Conservation (phyloP, 176 grass and related monocot genomes). For the Aegilops longissima region DNA sequence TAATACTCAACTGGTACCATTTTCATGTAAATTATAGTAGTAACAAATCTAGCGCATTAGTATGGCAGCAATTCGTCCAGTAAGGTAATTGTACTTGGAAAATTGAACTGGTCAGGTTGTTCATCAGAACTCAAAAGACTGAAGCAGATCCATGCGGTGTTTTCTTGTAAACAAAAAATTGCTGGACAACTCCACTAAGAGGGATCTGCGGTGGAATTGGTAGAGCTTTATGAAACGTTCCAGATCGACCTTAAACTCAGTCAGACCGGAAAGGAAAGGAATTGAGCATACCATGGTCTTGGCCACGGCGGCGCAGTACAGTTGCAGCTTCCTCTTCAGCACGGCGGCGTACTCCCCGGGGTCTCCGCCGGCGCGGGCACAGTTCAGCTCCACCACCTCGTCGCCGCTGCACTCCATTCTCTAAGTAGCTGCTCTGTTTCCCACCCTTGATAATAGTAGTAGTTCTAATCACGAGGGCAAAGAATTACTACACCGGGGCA, state of each 20-base stretch:
- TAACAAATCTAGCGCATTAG: background rate
- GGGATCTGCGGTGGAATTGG: background rate
- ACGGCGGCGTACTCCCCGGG: slow-evolving; percentile 44
- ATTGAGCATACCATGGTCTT: slow-evolving; percentile 56
- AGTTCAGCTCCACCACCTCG: slow-evolving; percentile 43
- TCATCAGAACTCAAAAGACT: background rate
- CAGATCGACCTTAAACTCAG: background rate
- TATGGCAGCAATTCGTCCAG: background rate
- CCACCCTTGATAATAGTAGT: background rate
- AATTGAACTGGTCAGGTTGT: background rate
- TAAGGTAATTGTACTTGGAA: background rate
- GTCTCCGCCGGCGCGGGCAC: slow-evolving; percentile 29
- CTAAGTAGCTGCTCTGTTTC: background rate
- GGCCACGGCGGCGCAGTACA: slow-evolving; percentile 82
- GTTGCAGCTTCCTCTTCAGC: slow-evolving; percentile 78
- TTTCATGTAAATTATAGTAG: background rate
- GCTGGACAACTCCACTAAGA: background rate
- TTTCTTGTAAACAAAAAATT: background rate
- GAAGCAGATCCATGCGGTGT: background rate
- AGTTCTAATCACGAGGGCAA: background rate
- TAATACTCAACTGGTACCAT: background rate
- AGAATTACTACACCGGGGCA: background rate
- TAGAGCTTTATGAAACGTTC: background rate
- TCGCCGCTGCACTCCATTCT: slow-evolving; percentile 33
- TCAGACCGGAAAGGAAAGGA: background rate